Conservation (phyloP, 805 yeast genomes). For the Hanseniaspora thailandica region DNA sequence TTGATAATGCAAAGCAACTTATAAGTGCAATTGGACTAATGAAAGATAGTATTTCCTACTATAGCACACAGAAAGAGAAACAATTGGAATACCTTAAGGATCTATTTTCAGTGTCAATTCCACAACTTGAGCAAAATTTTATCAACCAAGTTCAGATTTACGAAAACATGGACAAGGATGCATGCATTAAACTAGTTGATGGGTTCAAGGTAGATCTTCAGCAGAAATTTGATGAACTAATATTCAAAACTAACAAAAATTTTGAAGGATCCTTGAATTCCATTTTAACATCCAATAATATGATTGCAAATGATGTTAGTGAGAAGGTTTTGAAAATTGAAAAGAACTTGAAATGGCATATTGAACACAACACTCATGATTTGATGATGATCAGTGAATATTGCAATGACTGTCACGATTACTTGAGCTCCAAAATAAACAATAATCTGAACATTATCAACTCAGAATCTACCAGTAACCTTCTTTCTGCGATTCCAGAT, state of each 20-base stretch:
- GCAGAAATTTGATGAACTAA: slow-evolving; percentile 4
- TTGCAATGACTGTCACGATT: slow-evolving; percentile 25
- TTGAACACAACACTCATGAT: slow-evolving; percentile 21
- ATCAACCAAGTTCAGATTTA: background rate
- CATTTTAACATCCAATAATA: background rate
- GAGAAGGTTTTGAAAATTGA: slow-evolving; percentile 20
- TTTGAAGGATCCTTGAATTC: slow-evolving; percentile 5
- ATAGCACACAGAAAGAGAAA: slow-evolving; percentile 21
- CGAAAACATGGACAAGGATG: background rate
- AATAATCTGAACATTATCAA: slow-evolving; percentile 17
- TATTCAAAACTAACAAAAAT: background rate
- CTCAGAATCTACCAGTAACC: slow-evolving; percentile 20
- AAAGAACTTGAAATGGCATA: slow-evolving; percentile 18
- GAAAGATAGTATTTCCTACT: slow-evolving; percentile 20
- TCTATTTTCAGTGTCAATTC: background rate
- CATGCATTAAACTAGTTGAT: background rate
- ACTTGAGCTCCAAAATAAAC: slow-evolving; percentile 25
- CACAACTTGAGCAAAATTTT: slow-evolving; percentile 6
- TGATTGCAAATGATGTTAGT: slow-evolving; percentile 9
- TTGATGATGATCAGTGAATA: slow-evolving; percentile 27
- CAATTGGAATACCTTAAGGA: background rate
- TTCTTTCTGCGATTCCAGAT: background rate
- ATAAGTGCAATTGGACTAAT: slow-evolving; percentile 19
- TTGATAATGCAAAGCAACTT: slow-evolving; percentile 20
- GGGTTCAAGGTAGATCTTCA: slow-evolving; percentile 1